phyloP scores from a whole-genome alignment of 257 asterid species.

The Solanum pimpinellifolium region DNA sequence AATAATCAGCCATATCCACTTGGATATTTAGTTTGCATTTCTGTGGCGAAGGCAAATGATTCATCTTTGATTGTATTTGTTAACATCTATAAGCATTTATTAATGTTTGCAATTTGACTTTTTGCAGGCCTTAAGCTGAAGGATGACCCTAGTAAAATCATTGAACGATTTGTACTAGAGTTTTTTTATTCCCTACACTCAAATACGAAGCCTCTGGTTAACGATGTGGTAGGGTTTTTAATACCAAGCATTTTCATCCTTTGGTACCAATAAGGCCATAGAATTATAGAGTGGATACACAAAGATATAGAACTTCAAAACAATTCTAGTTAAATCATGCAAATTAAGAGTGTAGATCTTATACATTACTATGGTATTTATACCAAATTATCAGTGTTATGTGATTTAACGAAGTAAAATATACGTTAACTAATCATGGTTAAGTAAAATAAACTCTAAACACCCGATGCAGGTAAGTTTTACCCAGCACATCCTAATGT shows the following conservation, averaged over 20 bases:
- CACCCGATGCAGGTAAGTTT: too few relatives aligned
- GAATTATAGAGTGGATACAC: too few relatives aligned
- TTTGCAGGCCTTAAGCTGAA: neutral
- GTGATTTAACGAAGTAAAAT: too few relatives aligned
- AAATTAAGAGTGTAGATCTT: too few relatives aligned
- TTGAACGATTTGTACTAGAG: neutral
- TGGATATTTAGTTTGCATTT: neutral
- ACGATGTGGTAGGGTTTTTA: too few relatives aligned
- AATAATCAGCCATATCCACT: neutral
- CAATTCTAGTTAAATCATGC: too few relatives aligned
- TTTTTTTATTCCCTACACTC: neutral
- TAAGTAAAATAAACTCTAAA: too few relatives aligned
- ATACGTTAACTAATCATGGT: too few relatives aligned
- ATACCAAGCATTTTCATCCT: too few relatives aligned
- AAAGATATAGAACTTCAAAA: too few relatives aligned
- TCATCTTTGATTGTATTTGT: neutral
- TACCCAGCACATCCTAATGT: too few relatives aligned
- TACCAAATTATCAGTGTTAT: fast-evolving
- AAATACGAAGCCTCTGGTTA: neutral
- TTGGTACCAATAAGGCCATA: too few relatives aligned
- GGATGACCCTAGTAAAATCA: neutral
- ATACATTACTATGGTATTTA: fast-evolving
- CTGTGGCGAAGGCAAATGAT: neutral
- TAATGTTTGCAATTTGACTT: neutral
- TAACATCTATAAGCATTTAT: neutral